Evolutionary conservation across 2,329 filamentous ascomycete species (phyloP).

Genomic region (Pyrenophora graminea): DNA sequence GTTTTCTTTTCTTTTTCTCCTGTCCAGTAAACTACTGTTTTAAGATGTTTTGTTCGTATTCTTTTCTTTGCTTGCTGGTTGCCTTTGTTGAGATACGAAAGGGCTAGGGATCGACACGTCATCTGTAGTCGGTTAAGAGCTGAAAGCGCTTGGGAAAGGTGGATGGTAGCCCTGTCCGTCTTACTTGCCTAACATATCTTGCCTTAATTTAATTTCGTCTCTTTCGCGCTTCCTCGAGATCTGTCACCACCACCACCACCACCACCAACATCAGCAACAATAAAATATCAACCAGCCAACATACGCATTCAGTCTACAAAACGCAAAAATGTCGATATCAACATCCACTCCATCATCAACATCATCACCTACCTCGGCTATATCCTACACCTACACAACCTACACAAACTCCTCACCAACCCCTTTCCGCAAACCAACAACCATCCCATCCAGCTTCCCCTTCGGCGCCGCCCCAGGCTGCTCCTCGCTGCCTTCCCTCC

Average conservation of each 20-base stretch:
- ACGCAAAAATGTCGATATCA: neutral
- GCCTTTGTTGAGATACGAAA: no score
- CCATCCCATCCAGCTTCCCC: slow-evolving; percentile 18
- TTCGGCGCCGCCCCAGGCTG: slow-evolving; percentile 11
- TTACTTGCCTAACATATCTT: neutral
- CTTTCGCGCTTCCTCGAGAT: no score
- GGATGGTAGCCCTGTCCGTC: no score
- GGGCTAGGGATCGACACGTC: no score
- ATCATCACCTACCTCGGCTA: slow-evolving; percentile 12
- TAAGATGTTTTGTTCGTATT: no score
- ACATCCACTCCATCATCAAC: slow-evolving; percentile 14
- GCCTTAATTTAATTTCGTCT: no score
- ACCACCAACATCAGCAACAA: neutral
- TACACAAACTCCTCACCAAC: slow-evolving; percentile 15
- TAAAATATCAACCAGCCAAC: neutral
- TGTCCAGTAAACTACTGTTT: no score
- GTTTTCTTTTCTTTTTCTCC: no score
- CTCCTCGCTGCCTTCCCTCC: slow-evolving; percentile 5
- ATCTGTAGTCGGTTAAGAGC: no score
- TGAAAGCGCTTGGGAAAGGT: no score
- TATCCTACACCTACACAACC: slow-evolving; percentile 20
- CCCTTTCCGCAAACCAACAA: slow-evolving; percentile 14
- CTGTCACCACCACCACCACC: neutral
- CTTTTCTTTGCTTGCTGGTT: no score
- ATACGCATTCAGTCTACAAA: no score